A percentile compares a stretch with the other conserved stretches of the same genome.
phyloP scores from a whole-genome alignment of 176 grass and related monocot species.

The Oryza rufipogon region DNA sequence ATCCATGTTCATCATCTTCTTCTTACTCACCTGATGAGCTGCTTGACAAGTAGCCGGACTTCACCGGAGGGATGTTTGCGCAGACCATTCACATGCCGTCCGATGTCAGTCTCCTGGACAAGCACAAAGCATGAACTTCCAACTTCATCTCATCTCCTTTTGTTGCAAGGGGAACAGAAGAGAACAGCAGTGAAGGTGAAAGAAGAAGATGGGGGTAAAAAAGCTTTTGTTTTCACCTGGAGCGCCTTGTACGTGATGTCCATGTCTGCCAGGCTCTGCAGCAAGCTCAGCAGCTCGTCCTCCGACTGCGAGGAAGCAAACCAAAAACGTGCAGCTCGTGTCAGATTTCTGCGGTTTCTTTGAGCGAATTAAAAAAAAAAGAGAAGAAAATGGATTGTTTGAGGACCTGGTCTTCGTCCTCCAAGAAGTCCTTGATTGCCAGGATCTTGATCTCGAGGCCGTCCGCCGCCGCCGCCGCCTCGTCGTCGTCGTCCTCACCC shows the following conservation, averaged over 20 bases:
- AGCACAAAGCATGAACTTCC: not conserved
- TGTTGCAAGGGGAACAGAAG: not conserved
- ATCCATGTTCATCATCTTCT: not conserved
- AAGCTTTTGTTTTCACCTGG: conserved; percentile 28
- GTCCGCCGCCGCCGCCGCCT: not conserved
- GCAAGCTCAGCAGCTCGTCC: conserved; percentile 53
- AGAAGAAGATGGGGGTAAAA: not conserved
- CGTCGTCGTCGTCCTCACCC: not conserved
- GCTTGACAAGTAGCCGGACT: conserved; percentile 65
- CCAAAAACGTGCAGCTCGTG: not conserved
- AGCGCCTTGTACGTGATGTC: conserved; percentile 68
- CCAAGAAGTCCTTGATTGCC: conserved; percentile 62
- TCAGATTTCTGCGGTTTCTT: conserved; percentile 14
- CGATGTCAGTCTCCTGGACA: conserved; percentile 66
- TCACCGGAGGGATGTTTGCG: conserved; percentile 59
- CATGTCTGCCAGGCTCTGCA: conserved; percentile 66
- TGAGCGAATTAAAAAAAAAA: conserved; percentile 22
- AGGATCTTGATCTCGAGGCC: conserved; percentile 51
- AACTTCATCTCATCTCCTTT: not conserved
- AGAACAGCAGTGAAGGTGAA: not conserved
- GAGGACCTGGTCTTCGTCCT: conserved; percentile 59
- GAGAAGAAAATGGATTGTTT: conserved; percentile 27
- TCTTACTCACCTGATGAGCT: conserved; percentile 61
- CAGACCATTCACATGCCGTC: conserved; percentile 58
- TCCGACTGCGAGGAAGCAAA: conserved; percentile 55